Conservation (phyloP, 2,329 filamentous ascomycete species). For the Fusarium nisikadoi region DNA sequence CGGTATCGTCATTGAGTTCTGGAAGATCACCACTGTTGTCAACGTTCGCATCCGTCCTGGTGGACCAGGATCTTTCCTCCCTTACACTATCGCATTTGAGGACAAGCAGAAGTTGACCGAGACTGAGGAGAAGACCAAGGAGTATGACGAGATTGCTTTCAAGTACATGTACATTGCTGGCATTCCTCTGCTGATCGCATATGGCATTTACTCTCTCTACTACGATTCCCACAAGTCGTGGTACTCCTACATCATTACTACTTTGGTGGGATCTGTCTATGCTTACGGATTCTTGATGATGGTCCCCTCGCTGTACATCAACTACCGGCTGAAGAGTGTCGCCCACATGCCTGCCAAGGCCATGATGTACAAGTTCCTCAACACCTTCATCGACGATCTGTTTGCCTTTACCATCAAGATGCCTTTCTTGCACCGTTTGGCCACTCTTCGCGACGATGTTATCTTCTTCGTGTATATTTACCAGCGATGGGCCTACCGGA, state of each 20-base stretch:
- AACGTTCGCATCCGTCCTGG: slow-evolving; percentile 83
- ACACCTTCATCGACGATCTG: slow-evolving; percentile 98
- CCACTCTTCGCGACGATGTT: slow-evolving; percentile 92
- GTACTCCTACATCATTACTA: slow-evolving; percentile 96
- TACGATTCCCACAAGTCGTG: slow-evolving; percentile 98
- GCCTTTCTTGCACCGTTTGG: slow-evolving; percentile 91
- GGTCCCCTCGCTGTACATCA: slow-evolving; percentile 97
- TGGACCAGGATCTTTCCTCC: slow-evolving; percentile 74
- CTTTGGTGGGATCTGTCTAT: slow-evolving; percentile 94
- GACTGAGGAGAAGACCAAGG: slow-evolving; percentile 96
- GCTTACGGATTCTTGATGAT: slow-evolving; percentile 99
- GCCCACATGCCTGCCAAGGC: slow-evolving; percentile 97
- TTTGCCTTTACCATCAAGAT: slow-evolving; percentile 99
- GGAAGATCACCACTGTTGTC: slow-evolving; percentile 97
- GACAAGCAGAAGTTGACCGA: slow-evolving; percentile 97
- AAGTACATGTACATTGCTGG: slow-evolving; percentile 94
- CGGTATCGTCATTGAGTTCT: slow-evolving; percentile 75
- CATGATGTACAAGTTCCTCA: slow-evolving; percentile 98
- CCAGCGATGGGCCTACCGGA: slow-evolving; percentile 90
- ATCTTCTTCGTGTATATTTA: slow-evolving; percentile 99
- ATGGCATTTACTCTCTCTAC: slow-evolving; percentile 88
- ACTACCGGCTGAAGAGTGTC: slow-evolving; percentile 94
- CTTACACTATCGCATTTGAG: slow-evolving; percentile 86
- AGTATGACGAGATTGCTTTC: slow-evolving; percentile 98
- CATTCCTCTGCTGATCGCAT: slow-evolving; percentile 88